These are phyloP conservation scores for Alternaria ethzedia DNA, from an alignment of 2,329 filamentous ascomycete species.

Conservation along the genomic window DNA sequence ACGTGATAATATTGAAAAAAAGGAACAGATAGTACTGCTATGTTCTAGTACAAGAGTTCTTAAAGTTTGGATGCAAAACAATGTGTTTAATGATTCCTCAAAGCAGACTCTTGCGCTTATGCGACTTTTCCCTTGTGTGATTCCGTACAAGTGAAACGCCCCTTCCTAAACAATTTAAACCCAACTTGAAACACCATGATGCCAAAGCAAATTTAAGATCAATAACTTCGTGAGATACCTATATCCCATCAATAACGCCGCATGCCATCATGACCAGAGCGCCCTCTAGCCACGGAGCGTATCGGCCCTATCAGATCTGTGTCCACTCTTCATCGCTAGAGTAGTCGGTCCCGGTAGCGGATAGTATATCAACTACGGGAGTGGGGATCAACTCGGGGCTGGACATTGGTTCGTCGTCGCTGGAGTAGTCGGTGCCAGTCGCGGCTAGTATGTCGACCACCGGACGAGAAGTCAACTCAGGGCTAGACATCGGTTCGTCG, in stretches of 20 bases:
- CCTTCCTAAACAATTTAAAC: not conserved
- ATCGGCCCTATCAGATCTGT: not conserved
- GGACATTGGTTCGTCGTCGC: constrained; percentile 19
- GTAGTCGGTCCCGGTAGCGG: constrained; percentile 15
- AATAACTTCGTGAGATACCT: not conserved
- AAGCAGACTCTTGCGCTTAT: not conserved
- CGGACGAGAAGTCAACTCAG: constrained; percentile 9
- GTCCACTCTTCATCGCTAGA: constrained; percentile 15
- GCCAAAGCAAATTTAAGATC: not conserved
- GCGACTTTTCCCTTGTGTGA: not conserved
- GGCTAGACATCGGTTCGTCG: constrained; percentile 17
- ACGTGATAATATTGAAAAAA: not conserved
- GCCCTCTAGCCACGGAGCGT: not conserved
- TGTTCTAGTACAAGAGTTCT: not conserved
- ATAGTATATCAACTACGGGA: constrained; percentile 7
- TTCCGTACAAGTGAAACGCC: not conserved
- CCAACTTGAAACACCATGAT: not conserved
- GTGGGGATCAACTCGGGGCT: constrained; percentile 18
- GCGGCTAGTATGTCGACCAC: constrained; percentile 12
- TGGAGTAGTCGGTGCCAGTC: constrained; percentile 14
- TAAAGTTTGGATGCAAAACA: not conserved
- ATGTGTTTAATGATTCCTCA: not conserved
- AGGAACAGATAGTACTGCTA: not conserved
- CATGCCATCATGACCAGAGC: not conserved
- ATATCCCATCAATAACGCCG: not conserved